phyloP scores from a whole-genome alignment of 2,329 filamentous ascomycete species.

The Aspergillus oerlinghausenensis region DNA sequence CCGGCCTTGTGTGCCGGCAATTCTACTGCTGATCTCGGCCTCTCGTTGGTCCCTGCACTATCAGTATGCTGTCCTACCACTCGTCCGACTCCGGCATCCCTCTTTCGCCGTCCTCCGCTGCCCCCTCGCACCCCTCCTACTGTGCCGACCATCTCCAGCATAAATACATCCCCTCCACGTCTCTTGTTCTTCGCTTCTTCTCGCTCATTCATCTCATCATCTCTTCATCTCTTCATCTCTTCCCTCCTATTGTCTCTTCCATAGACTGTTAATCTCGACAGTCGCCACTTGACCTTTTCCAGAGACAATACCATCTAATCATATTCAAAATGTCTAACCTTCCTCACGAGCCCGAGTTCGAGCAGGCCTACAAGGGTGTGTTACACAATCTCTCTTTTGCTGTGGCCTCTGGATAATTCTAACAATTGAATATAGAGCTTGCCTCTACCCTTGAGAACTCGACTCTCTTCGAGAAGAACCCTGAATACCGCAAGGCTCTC shows the following conservation, averaged over 20 bases:
- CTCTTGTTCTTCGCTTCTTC: constrained; percentile 3
- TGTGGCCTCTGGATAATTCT: neutral
- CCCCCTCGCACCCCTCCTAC: constrained; percentile 3
- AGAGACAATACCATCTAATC: constrained; percentile 3
- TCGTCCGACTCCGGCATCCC: constrained; percentile 32
- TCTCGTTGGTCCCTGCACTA: neutral
- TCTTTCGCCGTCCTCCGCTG: constrained; percentile 8
- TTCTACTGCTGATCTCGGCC: constrained; percentile 3
- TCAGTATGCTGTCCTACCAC: constrained; percentile 9
- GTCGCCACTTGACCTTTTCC: constrained; percentile 4
- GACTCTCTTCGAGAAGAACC: constrained; percentile 86
- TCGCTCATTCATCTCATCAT: constrained; percentile 9
- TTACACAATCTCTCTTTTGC: constrained; percentile 4
- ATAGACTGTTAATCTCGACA: neutral
- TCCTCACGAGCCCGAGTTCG: constrained; percentile 88
- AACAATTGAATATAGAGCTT: constrained; percentile 61
- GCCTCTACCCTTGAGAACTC: constrained; percentile 91
- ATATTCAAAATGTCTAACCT: constrained; percentile 69
- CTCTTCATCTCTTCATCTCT: constrained; percentile 9
- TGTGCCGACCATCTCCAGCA: constrained; percentile 37
- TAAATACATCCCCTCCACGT: constrained; percentile 23
- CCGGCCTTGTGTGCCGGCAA: constrained; percentile 8
- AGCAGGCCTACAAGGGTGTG: constrained; percentile 95
- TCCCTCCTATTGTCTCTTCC: constrained; percentile 9
- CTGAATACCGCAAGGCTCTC: constrained; percentile 89